A percentile compares a stretch with the other conserved stretches of the same genome.
Conservation (phyloP, 257 asterid genomes). For the Eucommia ulmoides region DNA sequence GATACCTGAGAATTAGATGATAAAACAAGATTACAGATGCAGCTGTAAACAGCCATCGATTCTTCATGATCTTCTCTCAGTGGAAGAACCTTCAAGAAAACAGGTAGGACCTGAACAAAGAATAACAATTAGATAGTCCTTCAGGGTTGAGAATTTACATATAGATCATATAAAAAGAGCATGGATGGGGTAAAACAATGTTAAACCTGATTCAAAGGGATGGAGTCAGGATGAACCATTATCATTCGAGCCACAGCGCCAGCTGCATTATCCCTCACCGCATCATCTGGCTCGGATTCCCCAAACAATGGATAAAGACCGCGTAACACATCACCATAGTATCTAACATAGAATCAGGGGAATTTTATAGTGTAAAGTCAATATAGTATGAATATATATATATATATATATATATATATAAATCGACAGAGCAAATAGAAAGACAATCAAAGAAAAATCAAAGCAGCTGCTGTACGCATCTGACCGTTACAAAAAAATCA, state of each 20-base stretch:
- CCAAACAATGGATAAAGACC: constrained; percentile 44
- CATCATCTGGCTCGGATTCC: constrained; percentile 84
- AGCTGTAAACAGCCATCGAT: constrained; percentile 71
- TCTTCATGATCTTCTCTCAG: constrained; percentile 91
- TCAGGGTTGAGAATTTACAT: constrained; percentile 3
- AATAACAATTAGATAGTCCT: constrained; percentile 13
- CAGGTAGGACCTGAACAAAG: constrained; percentile 63
- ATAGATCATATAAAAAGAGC: constrained; percentile 1
- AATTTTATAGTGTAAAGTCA: no score
- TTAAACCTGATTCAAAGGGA: constrained; percentile 76
- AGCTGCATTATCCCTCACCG: constrained; percentile 95
- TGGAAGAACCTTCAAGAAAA: constrained; percentile 87
- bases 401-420: no score
- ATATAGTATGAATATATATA: no score
- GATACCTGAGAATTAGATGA: constrained; percentile 83
- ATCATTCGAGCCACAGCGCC: constrained; percentile 99
- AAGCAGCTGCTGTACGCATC: constrained; percentile 5
- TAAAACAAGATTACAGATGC: constrained; percentile 75
- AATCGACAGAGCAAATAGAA: constrained; percentile 59
- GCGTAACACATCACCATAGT: not conserved
- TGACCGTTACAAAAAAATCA: not conserved
- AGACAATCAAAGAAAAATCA: constrained; percentile 40
- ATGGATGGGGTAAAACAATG: constrained; percentile 5
- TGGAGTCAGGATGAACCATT: constrained; percentile 70
- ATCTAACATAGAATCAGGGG: constrained; percentile 8